Conservation (phyloP, 2,329 filamentous ascomycete species). For the Celoporthe dispersa region DNA sequence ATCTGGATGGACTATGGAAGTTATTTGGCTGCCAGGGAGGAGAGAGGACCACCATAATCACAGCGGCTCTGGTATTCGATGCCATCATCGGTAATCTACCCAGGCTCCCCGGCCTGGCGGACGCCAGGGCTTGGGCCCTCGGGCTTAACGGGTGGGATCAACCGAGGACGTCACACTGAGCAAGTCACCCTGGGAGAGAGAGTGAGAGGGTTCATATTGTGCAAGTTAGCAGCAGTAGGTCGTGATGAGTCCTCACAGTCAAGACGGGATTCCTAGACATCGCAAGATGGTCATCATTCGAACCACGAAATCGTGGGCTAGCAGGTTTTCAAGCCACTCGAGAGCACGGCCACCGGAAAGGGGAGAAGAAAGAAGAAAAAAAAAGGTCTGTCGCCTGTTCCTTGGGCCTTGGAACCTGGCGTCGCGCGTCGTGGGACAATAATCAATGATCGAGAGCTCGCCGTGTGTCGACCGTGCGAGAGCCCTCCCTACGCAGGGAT, state of each 20-base stretch:
- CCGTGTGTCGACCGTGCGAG: constrained; percentile 18
- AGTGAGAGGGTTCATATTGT: background rate
- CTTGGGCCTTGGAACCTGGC: constrained; percentile 14
- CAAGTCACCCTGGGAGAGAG: too few relatives aligned
- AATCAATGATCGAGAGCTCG: background rate
- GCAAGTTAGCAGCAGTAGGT: background rate
- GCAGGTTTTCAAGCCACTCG: background rate
- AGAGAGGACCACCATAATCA: background rate
- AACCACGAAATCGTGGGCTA: background rate
- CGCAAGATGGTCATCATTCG: constrained; percentile 17
- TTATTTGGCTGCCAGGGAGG: constrained; percentile 21
- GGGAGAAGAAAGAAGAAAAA: background rate
- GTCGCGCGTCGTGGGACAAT: constrained; percentile 7
- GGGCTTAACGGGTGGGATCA: background rate
- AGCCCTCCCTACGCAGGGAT: constrained; percentile 24
- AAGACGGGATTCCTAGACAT: background rate
- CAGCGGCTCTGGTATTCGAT: background rate
- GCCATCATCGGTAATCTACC: background rate
- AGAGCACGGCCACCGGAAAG: background rate
- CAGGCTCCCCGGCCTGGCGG: background rate
- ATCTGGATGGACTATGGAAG: constrained; percentile 25
- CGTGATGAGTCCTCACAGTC: background rate
- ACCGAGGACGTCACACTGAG: background rate
- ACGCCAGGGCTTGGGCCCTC: background rate
- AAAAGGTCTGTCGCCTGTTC: background rate